Base-by-base conservation (phyloP, 2,329 filamentous ascomycete genomes). In the Neospermospora avenae region DNA sequence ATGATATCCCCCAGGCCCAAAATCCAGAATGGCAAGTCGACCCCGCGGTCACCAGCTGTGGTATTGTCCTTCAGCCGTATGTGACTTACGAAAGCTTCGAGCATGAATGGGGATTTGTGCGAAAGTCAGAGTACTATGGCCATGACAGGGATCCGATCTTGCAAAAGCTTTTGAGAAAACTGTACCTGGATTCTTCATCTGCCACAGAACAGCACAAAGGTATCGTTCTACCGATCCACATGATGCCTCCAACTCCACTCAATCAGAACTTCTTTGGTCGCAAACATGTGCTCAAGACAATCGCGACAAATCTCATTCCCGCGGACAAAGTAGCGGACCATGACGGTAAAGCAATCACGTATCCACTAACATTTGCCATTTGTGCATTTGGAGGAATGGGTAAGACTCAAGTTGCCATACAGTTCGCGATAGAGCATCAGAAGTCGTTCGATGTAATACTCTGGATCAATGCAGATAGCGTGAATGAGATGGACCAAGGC, bases 391-490 rank as follows among this genome's bases (percentile, higher is more conserved):
- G 68, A 25, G 68, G 69, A 3, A 70, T 71, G 57, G 69, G 69
- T 11, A 71, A 71, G 58, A 69, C 67, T 4, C 66, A 70, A 41
- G 67, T 72, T 45, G 70, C 72, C 13, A 62, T 57, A 44, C 63
- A 71, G 55, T 74, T 69, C 62, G 63, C 62, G 20, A 42, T 59
- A 41, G 53, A 60, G 28, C 61, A 68, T 42, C 65, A 67, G 57
- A 28, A 39, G 2, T 55, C 56, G 18, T 74, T 70, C 60, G 72
- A 73, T 58, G 70, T 69, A 8, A 63, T 74, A 31, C 68, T 74
- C 57, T 74, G 72, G 71, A 64, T 74, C 5, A 24, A 60, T 20
- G 71, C 71, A 5, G 71, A 73, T 58, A 45, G 42, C 22, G 18
- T 24, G 6, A 45, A 45, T 14, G 42, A 45, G 20, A 45, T 45